These are phyloP conservation scores for Decorospora gaudefroyi DNA, from an alignment of 2,329 filamentous ascomycete species.

Conservation along the genomic window DNA sequence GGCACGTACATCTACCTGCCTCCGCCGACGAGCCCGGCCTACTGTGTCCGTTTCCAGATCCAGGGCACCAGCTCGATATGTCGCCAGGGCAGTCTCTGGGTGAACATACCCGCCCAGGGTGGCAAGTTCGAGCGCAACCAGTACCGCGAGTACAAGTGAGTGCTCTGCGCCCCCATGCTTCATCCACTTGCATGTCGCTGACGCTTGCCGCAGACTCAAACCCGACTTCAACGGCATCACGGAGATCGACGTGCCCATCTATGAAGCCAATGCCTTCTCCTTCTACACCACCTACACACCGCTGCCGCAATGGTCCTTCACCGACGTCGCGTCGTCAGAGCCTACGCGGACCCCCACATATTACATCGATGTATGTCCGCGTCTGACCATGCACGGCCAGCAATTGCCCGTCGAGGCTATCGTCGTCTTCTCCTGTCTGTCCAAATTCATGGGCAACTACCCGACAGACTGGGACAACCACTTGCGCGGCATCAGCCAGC, in stretches of 20 bases:
- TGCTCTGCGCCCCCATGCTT: constrained; percentile 11
- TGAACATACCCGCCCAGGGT: constrained; percentile 85
- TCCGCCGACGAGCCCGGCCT: constrained; percentile 70
- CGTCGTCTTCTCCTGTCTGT: constrained; percentile 90
- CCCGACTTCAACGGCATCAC: constrained; percentile 93
- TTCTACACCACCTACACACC: constrained; percentile 94
- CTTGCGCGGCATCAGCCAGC: constrained; percentile 80
- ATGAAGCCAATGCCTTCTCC: constrained; percentile 82
- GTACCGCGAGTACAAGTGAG: constrained; percentile 89
- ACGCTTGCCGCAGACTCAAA: constrained; percentile 64
- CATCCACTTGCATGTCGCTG: constrained; percentile 9
- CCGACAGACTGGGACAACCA: constrained; percentile 89
- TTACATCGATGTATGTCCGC: constrained; percentile 93
- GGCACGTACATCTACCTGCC: constrained; percentile 92
- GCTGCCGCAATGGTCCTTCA: constrained; percentile 74
- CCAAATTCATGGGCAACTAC: constrained; percentile 97
- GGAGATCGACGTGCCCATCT: constrained; percentile 85
- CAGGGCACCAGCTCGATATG: constrained; percentile 96
- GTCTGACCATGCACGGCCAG: constrained; percentile 72
- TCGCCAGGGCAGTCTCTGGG: constrained; percentile 90
- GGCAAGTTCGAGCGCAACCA: constrained; percentile 74
- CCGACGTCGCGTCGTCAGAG: constrained; percentile 56
- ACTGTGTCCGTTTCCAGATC: constrained; percentile 84
- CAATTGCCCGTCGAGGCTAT: constrained; percentile 82
- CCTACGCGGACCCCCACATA: constrained; percentile 74